Evolutionary conservation across 306 rosid genomes (phyloP).

Genomic region (Pyrus betulifolia): DNA sequence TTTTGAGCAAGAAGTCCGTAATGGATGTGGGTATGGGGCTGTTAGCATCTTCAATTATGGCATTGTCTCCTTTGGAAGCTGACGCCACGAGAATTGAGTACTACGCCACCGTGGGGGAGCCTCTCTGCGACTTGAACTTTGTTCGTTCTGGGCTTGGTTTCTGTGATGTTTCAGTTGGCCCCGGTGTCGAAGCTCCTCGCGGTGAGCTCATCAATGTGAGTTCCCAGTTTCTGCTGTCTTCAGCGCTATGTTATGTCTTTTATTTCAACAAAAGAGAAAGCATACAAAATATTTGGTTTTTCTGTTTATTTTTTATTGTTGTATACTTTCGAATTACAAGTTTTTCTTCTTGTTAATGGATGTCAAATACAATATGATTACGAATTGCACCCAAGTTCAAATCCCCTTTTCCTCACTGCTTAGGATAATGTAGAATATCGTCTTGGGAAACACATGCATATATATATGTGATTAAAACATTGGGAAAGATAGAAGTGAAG

Average conservation of each 20-base stretch:
- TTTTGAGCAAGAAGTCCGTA: slow-evolving; percentile 21
- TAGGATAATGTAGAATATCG: too few relatives aligned
- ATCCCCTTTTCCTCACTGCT: too few relatives aligned
- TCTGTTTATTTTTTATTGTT: background rate
- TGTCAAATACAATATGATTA: background rate
- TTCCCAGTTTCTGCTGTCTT: background rate
- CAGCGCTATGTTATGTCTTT: background rate
- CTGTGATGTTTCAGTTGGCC: slow-evolving; percentile 59
- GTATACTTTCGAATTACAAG: background rate
- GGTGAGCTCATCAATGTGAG: slow-evolving; percentile 81
- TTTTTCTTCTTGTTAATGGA: background rate
- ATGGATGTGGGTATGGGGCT: slow-evolving; percentile 53
- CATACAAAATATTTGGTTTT: background rate
- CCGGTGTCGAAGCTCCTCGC: slow-evolving; percentile 63
- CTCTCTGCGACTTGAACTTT: slow-evolving; percentile 59
- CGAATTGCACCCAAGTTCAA: too few relatives aligned
- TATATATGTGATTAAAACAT: background rate
- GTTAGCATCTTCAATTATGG: slow-evolving; percentile 54
- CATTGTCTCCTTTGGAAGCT: slow-evolving; percentile 62
- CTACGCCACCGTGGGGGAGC: slow-evolving; percentile 86
- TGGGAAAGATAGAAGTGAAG: background rate
- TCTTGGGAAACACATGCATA: too few relatives aligned
- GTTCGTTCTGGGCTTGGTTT: slow-evolving; percentile 81
- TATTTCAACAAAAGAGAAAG: background rate
- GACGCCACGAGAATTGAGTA: slow-evolving; percentile 82